Percentiles rank a stretch among this genome's conserved stretches.
Evolutionary conservation across 176 grass and related monocot genomes (phyloP).

Genomic region (Otatea glauca): DNA sequence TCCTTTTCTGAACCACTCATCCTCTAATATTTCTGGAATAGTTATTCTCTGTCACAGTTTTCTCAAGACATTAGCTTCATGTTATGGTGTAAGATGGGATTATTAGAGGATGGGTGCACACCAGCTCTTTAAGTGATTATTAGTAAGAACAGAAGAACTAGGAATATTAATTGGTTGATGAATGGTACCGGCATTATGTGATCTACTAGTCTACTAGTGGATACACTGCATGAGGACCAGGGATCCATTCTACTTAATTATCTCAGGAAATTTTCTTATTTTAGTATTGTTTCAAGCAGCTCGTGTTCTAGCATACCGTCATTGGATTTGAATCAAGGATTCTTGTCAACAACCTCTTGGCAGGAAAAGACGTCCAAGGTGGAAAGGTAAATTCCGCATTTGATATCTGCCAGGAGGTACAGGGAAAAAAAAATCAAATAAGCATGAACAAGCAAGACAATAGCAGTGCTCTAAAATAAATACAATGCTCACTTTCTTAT

Average conservation of each 20-base stretch:
- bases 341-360: slow-evolving; percentile 92
- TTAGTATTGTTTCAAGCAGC: slow-evolving; percentile 32
- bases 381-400: slow-evolving; percentile 80
- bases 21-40: slow-evolving; percentile 91
- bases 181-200: not conserved
- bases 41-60: slow-evolving; percentile 72
- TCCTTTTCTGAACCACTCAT: slow-evolving; percentile 91
- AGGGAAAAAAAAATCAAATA: slow-evolving; percentile 14
- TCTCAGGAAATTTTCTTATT: not conserved
- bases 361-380: slow-evolving; percentile 84
- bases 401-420: slow-evolving; percentile 60
- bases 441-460: slow-evolving; percentile 22
- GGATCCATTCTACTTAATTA: slow-evolving; percentile 17
- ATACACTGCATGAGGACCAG: not conserved
- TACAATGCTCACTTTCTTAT: slow-evolving; percentile 80
- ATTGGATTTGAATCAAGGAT: slow-evolving; percentile 88
- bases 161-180: not conserved
- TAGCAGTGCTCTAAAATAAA: slow-evolving; percentile 26
- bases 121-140: not conserved
- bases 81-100: not conserved
- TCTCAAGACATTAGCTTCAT: too few species aligned
- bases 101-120: not conserved
- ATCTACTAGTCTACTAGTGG: not conserved
- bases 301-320: slow-evolving; percentile 59
- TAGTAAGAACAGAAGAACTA: not conserved